Evolutionary conservation across 768 basidiomycete species (phyloP).

Genomic region (Chiua virens): DNA sequence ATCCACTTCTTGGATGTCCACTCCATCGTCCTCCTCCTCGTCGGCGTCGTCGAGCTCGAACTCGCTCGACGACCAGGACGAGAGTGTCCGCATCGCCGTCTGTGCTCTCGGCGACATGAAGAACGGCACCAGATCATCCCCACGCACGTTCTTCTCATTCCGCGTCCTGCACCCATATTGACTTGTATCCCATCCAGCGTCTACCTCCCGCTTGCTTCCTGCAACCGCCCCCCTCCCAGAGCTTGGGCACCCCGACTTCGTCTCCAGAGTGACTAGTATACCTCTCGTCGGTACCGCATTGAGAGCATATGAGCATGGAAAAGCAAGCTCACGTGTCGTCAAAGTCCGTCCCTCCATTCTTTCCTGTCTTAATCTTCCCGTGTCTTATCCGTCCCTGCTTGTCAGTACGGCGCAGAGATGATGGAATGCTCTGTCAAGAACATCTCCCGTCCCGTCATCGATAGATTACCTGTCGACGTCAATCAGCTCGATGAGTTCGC

Average conservation of each 20-base stretch:
- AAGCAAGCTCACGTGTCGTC: slow-evolving; percentile 80
- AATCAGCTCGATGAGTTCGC: slow-evolving; percentile 85
- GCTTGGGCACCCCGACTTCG: slow-evolving; percentile 32
- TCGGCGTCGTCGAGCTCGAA: slow-evolving; percentile 8
- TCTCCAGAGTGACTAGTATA: slow-evolving; percentile 61
- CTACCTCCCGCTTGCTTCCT: slow-evolving; percentile 13
- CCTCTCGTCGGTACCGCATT: slow-evolving; percentile 75
- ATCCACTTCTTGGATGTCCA: neutral
- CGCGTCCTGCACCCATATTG: neutral
- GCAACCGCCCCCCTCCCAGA: slow-evolving; percentile 14
- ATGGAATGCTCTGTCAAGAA: slow-evolving; percentile 82
- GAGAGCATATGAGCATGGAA: slow-evolving; percentile 76
- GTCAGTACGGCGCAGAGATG: slow-evolving; percentile 86
- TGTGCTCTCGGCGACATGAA: slow-evolving; percentile 79
- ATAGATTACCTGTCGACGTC: slow-evolving; percentile 71
- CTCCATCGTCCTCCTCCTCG: slow-evolving; percentile 4
- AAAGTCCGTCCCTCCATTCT: slow-evolving; percentile 50
- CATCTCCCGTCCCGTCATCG: slow-evolving; percentile 79
- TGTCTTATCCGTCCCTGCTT: slow-evolving; percentile 10
- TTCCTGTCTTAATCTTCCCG: neutral
- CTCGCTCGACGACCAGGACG: slow-evolving; percentile 57
- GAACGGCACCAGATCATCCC: slow-evolving; percentile 36
- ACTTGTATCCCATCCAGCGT: slow-evolving; percentile 8
- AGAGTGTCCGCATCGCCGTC: slow-evolving; percentile 78
- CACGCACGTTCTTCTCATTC: slow-evolving; percentile 14